These are phyloP conservation scores for Aspergillus novoparasiticus DNA, from an alignment of 2,329 filamentous ascomycete genomes.

Conservation along the genomic window DNA sequence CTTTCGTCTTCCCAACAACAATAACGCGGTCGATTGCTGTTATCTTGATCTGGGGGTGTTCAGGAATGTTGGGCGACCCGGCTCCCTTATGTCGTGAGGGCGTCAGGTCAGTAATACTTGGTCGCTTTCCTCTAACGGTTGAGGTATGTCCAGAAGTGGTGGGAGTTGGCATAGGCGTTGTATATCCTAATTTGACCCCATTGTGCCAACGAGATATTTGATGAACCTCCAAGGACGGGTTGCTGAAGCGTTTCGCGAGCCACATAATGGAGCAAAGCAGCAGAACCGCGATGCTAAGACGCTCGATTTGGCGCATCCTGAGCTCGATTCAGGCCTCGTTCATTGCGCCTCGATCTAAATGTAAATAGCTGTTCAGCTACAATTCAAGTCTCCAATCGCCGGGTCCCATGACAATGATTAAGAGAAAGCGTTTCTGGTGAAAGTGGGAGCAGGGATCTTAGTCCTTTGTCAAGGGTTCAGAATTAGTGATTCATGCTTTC, in stretches of 20 bases:
- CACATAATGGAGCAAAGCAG: slow-evolving; percentile 23
- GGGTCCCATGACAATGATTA: background rate
- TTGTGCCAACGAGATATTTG: background rate
- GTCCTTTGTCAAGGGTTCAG: background rate
- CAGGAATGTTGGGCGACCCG: background rate
- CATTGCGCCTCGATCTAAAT: background rate
- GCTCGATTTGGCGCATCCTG: slow-evolving; percentile 6
- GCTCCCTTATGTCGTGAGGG: slow-evolving; percentile 2
- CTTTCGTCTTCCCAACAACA: slow-evolving; percentile 44
- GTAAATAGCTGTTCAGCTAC: background rate
- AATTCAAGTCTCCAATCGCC: background rate
- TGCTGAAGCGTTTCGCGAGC: slow-evolving; percentile 22
- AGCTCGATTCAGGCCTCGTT: background rate
- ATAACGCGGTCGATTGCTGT: slow-evolving; percentile 26
- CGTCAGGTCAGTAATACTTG: slow-evolving; percentile 7
- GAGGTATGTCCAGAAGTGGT: slow-evolving; percentile 4
- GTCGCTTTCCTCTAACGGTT: background rate
- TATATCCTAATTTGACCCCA: background rate
- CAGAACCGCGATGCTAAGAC: background rate
- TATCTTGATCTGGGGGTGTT: slow-evolving; percentile 17
- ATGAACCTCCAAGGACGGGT: slow-evolving; percentile 5
- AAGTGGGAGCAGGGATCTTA: background rate
- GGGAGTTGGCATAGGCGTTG: background rate
- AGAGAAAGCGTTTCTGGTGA: background rate
- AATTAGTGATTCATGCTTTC: background rate